Conservation (phyloP, 2,329 filamentous ascomycete species). For the Fusarium tricinctum region DNA sequence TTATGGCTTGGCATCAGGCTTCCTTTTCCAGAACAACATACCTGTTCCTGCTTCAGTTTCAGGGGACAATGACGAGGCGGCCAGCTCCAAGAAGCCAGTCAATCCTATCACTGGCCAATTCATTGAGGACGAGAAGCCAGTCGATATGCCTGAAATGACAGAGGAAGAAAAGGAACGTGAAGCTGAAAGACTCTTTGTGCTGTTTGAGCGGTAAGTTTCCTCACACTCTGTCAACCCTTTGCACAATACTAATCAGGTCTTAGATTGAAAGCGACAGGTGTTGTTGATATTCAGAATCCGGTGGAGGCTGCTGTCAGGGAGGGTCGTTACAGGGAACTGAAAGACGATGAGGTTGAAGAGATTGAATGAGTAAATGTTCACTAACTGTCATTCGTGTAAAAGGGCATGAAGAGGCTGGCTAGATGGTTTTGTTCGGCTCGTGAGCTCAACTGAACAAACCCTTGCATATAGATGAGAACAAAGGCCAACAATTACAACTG, state of each 20-base stretch:
- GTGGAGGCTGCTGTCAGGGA: conserved; percentile 77
- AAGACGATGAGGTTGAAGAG: conserved; percentile 66
- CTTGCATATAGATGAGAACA: conserved; percentile 6
- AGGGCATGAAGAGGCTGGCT: neutral
- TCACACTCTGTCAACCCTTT: neutral
- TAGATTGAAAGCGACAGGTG: conserved; percentile 78
- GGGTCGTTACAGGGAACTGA: conserved; percentile 78
- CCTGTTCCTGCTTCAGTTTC: conserved; percentile 77
- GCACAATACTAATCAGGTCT: conserved; percentile 33
- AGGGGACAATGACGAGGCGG: conserved; percentile 56
- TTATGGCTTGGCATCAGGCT: conserved; percentile 93
- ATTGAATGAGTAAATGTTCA: conserved; percentile 50
- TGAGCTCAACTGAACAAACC: neutral
- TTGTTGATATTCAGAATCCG: conserved; percentile 84
- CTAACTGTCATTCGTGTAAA: neutral
- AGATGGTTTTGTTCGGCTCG: neutral
- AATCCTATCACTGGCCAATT: conserved; percentile 93
- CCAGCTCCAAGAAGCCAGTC: conserved; percentile 61
- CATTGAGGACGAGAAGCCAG: conserved; percentile 73
- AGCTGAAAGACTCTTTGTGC: conserved; percentile 87
- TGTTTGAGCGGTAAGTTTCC: conserved; percentile 81
- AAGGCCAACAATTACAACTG: conserved; percentile 4
- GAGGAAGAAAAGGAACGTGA: conserved; percentile 93
- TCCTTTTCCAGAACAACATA: conserved; percentile 87
- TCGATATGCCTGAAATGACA: conserved; percentile 80